Conservation (phyloP, 2,329 filamentous ascomycete species). For the Akanthomyces dipterigenus region DNA sequence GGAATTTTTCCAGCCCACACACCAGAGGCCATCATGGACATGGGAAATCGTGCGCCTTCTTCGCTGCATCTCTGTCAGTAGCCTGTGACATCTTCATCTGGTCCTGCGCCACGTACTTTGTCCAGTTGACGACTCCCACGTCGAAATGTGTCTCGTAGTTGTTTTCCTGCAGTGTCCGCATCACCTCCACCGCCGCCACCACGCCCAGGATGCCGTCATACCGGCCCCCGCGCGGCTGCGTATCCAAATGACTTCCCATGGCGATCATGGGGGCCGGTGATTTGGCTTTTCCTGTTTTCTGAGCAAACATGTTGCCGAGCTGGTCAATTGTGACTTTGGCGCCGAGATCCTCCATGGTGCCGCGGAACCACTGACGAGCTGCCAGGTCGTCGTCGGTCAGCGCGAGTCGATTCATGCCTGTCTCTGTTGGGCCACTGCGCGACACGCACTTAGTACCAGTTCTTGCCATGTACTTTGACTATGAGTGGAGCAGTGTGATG, state of each 20-base stretch:
- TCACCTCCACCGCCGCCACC: conserved; percentile 63
- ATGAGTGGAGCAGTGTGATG: conserved; percentile 12
- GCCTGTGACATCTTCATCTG: not conserved
- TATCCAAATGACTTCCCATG: conserved; percentile 64
- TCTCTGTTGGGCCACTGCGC: conserved; percentile 38
- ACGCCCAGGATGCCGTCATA: conserved; percentile 77
- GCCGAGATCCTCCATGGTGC: conserved; percentile 55
- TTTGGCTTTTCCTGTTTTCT: conserved; percentile 53
- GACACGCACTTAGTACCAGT: too few relatives aligned
- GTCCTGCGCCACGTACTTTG: conserved; percentile 43
- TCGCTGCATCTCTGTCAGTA: conserved; percentile 41
- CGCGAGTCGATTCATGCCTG: conserved; percentile 71
- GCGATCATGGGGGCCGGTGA: conserved; percentile 55
- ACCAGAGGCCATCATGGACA: conserved; percentile 68
- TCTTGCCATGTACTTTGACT: not conserved
- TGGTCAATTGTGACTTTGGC: conserved; percentile 64
- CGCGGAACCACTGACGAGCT: conserved; percentile 71
- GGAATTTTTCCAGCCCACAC: conserved; percentile 68
- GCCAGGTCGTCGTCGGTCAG: conserved; percentile 69
- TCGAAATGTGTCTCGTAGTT: conserved; percentile 62
- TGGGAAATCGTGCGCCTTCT: conserved; percentile 73
- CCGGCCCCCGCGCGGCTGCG: conserved; percentile 56
- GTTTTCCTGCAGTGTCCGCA: conserved; percentile 58
- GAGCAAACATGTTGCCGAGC: conserved; percentile 76
- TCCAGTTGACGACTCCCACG: conserved; percentile 72